Conservation (phyloP, 148 eudicot genomes). For the Cornus florida region DNA sequence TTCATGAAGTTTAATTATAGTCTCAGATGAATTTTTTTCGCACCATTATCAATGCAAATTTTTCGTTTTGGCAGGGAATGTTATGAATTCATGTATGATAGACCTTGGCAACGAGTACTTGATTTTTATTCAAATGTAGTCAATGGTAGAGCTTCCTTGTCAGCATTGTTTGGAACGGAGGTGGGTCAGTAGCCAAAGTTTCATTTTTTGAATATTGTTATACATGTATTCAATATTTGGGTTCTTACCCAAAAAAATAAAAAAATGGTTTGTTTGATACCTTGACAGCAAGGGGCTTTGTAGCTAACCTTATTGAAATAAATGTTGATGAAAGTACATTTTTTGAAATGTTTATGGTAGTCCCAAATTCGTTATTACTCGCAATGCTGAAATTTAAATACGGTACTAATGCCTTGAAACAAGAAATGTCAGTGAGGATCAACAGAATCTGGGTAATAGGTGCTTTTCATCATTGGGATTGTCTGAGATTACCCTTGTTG, state of each 20-base stretch:
- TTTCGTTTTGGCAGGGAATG: constrained; percentile 53
- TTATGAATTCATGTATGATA: constrained; percentile 69
- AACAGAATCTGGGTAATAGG: background rate
- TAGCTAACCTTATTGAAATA: background rate
- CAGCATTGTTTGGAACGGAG: constrained; percentile 48
- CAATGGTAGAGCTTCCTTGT: constrained; percentile 44
- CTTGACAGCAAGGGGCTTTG: background rate
- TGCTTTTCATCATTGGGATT: background rate
- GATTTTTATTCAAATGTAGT: constrained; percentile 64
- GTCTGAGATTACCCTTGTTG: background rate
- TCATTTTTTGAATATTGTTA: background rate
- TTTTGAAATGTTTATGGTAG: too few relatives aligned
- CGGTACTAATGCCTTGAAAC: background rate
- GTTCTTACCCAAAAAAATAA: background rate
- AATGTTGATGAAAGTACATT: background rate
- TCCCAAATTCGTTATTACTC: background rate
- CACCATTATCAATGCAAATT: background rate
- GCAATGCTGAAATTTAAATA: background rate
- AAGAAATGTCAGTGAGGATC: background rate
- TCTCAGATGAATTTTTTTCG: background rate
- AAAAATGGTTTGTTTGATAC: too few relatives aligned
- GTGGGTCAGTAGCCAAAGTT: constrained; percentile 22
- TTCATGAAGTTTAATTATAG: background rate
- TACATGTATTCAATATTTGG: background rate
- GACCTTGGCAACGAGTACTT: constrained; percentile 68